phyloP scores from a whole-genome alignment of 495 filamentous ascomycete genomes.

The Tuber calosporum region DNA sequence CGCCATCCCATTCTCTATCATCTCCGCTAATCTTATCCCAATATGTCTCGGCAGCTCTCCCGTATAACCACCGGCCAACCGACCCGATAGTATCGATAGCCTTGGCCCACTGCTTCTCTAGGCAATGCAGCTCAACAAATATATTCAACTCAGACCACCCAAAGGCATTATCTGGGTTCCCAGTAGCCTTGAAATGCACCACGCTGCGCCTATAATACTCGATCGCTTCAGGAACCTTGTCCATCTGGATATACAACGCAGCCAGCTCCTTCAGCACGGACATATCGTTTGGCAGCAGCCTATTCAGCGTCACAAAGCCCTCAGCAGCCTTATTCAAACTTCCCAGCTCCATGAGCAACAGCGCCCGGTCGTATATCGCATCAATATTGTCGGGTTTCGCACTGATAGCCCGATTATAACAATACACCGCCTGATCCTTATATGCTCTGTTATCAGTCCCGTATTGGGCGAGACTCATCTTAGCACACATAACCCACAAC shows the following conservation, averaged over 20 bases:
- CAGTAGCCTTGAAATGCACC: constrained; percentile 38
- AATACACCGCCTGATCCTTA: constrained; percentile 40
- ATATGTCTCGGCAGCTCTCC: constrained; percentile 62
- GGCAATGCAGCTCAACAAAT: constrained; percentile 70
- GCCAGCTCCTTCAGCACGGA: constrained; percentile 37
- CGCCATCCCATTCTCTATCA: constrained; percentile 85
- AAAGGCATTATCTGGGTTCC: constrained; percentile 46
- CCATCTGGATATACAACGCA: constrained; percentile 38
- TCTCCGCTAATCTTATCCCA: constrained; percentile 74
- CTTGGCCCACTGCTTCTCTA: constrained; percentile 53
- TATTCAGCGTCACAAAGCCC: constrained; percentile 37
- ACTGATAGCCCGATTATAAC: constrained; percentile 39
- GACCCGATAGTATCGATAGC: constrained; percentile 62
- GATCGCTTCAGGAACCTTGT: constrained; percentile 35
- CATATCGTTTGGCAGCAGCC: constrained; percentile 40
- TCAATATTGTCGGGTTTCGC: constrained; percentile 42
- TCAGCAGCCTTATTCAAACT: constrained; percentile 38
- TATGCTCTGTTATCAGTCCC: constrained; percentile 39
- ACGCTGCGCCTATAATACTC: constrained; percentile 40
- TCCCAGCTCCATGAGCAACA: constrained; percentile 39
- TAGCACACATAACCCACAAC: constrained; percentile 41
- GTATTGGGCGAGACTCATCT: constrained; percentile 40
- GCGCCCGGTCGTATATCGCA: constrained; percentile 40
- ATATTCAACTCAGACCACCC: constrained; percentile 79
- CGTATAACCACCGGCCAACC: constrained; percentile 72